A percentile compares a stretch with the other conserved stretches of the same genome.
phyloP scores from a whole-genome alignment of 768 basidiomycete species.

The Collybiopsis luxurians region DNA sequence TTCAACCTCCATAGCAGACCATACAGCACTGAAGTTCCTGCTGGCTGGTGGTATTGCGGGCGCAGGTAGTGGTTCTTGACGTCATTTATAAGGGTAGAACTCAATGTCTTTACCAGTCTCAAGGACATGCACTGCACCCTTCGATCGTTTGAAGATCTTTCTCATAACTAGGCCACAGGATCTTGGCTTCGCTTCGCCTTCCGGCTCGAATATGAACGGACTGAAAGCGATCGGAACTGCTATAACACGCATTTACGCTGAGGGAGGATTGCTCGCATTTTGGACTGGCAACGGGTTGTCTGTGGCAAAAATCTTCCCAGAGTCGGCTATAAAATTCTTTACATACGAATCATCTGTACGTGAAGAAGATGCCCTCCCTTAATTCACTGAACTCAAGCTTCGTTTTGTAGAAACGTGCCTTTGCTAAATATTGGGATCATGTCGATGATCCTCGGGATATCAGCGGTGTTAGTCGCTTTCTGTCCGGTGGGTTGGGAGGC shows the following conservation, averaged over 20 bases:
- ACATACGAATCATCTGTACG: conserved; percentile 90
- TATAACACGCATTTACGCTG: conserved; percentile 77
- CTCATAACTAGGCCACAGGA: conserved; percentile 87
- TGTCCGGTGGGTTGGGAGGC: conserved; percentile 96
- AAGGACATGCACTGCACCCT: conserved; percentile 94
- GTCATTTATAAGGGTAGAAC: not conserved
- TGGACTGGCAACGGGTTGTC: conserved; percentile 99
- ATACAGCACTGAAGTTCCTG: conserved; percentile 83
- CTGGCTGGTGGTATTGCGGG: conserved; percentile 94
- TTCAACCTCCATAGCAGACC: conserved; percentile 59
- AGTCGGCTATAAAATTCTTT: conserved; percentile 98
- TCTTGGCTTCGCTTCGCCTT: conserved; percentile 50
- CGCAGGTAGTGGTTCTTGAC: conserved; percentile 52
- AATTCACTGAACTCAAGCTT: conserved; percentile 6
- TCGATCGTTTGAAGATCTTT: conserved; percentile 95
- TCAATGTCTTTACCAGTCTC: conserved; percentile 58
- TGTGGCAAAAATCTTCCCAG: conserved; percentile 93
- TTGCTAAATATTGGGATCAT: conserved; percentile 88
- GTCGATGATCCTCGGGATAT: conserved; percentile 89
- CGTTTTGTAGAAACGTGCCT: conserved; percentile 77
- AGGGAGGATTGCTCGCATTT: conserved; percentile 87
- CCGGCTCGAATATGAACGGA: conserved; percentile 47
- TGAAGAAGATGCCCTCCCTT: conserved; percentile 17
- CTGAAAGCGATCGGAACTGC: conserved; percentile 69
- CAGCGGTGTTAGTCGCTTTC: conserved; percentile 87